These are phyloP conservation scores for Musa itinerans DNA, from an alignment of 176 grass and related monocot species.

Conservation along the genomic window DNA sequence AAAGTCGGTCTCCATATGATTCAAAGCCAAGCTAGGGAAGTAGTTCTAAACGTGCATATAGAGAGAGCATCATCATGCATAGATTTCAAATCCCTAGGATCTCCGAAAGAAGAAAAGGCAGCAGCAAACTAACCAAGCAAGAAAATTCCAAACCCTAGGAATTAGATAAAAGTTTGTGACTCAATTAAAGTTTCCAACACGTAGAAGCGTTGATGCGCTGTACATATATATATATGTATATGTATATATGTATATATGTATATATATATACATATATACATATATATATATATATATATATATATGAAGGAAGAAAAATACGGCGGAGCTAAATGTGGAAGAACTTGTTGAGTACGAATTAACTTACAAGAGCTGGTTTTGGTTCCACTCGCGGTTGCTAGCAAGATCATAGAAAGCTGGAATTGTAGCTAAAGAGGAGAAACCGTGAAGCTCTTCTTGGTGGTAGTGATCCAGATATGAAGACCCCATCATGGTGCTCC, in stretches of 20 bases:
- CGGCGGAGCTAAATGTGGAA: no score
- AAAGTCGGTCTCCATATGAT: not conserved
- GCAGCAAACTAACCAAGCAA: slow-evolving; percentile 36
- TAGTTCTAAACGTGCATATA: no score
- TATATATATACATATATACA: no score
- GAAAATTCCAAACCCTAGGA: slow-evolving; percentile 93
- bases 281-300: no score
- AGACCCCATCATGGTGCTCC: slow-evolving; percentile 36
- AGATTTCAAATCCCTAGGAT: slow-evolving; percentile 62
- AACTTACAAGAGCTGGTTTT: slow-evolving; percentile 28
- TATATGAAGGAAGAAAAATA: no score
- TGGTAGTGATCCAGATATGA: slow-evolving; percentile 35
- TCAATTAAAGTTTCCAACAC: not conserved
- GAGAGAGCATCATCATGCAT: not conserved
- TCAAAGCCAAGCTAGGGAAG: no score
- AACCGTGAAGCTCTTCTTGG: slow-evolving; percentile 24
- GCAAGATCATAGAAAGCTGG: slow-evolving; percentile 1
- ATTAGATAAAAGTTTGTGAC: slow-evolving; percentile 17
- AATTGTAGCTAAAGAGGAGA: slow-evolving; percentile 17
- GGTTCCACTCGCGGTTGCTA: slow-evolving; percentile 31
- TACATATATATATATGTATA: no score
- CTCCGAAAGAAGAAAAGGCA: slow-evolving; percentile 32
- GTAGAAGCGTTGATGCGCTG: not conserved
- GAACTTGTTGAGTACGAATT: not conserved
- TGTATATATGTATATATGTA: no score